Evolutionary conservation across 2,329 filamentous ascomycete species (phyloP), one percentile per base, ranked within the genome.

Genomic region (Pleurostoma richardsiae): DNA sequence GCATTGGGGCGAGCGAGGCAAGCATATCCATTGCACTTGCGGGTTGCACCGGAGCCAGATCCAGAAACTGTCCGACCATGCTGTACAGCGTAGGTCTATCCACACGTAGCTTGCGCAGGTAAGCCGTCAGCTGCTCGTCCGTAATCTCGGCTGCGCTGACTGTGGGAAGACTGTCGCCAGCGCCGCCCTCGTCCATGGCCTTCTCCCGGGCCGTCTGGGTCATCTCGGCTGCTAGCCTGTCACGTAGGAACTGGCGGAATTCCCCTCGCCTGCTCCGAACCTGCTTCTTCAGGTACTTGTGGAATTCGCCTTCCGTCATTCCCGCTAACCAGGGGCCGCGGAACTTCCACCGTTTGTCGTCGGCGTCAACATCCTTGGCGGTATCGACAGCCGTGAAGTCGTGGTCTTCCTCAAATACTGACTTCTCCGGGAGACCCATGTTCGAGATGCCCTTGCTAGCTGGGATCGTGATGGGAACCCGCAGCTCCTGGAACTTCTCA

Each of bases 401-500:
- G 55, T 70, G 64, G 30, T 73, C 67, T 51, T 79, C 72, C 53
- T 85, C 81, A 42, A 85, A 85, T 3, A 83, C 80, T 3, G 79
- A 83, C 54, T 65, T 72, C 41, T 59, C 62, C 48, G 63, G 48
- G 28, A 48, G 52, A 43, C 43, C 56, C 55, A 46, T 54, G 46
- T 40, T 27, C 10, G 30, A 27, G 28, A 38, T 31, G 11, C 41
- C 3, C 10, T 50, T 38, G 4, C 43, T 31, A 10, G 41, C 11
- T 1, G 77, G 77, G 2, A 81, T 72, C 19, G 83, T 78, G 49
- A 96, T 70, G 5, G 88, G 82, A 45, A 96, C 69, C 49, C 81
- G 77, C 63, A 96, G 74, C 64, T 95, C 88, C 62, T 90, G 86
- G 71, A 86, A 96, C 72, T 96, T 97, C 61, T 83, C 75, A 47